Percentiles rank a stretch among this genome's conserved stretches.
Evolutionary conservation across 805 yeast species (phyloP).

Genomic region (Candida morakotiae): DNA sequence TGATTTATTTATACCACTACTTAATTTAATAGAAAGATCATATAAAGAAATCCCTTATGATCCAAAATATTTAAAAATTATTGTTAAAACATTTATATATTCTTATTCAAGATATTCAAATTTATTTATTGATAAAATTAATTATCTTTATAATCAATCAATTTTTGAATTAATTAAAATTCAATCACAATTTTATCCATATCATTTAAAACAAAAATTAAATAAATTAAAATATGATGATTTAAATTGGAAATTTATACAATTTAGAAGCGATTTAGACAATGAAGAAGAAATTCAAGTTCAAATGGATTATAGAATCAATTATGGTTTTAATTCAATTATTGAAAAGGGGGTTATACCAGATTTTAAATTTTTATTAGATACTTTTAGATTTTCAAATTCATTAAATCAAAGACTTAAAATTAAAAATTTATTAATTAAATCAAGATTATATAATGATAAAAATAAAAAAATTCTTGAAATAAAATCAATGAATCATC

Average conservation of each 20-base stretch:
- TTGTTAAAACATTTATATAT: conserved; percentile 27
- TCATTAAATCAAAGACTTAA: conserved; percentile 16
- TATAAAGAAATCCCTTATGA: conserved; percentile 17
- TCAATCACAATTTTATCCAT: conserved; percentile 26
- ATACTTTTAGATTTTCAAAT: conserved; percentile 26
- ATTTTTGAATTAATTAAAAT: conserved; percentile 17
- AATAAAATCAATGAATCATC: conserved; percentile 15
- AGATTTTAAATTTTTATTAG: conserved; percentile 26
- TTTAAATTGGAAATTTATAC: conserved; percentile 16
- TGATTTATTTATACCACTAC: conserved; percentile 25
- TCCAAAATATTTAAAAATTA: conserved; percentile 16
- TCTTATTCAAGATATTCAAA: conserved; percentile 30
- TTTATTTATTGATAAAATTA: conserved; percentile 6
- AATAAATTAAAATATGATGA: conserved; percentile 21
- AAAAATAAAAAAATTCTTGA: conserved; percentile 9
- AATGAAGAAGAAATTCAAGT: neutral
- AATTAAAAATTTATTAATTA: conserved; percentile 19
- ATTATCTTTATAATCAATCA: conserved; percentile 11
- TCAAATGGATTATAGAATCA: conserved; percentile 26
- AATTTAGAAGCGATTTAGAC: neutral
- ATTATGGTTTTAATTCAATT: conserved; percentile 29
- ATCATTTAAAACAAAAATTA: conserved; percentile 12
- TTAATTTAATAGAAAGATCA: conserved; percentile 18
- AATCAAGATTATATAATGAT: conserved; percentile 11
- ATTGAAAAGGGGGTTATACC: conserved; percentile 32